Conservation (phyloP, 345 rosid species). For the Arabidopsis arenosa region DNA sequence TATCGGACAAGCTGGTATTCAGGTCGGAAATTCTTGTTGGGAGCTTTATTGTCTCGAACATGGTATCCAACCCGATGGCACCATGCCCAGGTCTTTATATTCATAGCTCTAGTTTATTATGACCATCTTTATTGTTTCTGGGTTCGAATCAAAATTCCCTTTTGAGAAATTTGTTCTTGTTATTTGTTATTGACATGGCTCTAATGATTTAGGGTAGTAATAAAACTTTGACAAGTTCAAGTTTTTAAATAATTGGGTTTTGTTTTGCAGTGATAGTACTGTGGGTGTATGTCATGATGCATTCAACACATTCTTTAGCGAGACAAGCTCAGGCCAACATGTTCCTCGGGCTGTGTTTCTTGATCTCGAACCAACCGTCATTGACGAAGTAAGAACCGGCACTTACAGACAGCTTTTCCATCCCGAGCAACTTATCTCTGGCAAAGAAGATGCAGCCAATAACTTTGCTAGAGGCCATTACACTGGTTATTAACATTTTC, state of each 20-base stretch:
- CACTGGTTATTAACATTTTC: conserved; percentile 34
- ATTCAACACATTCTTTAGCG: conserved; percentile 57
- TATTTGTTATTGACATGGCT: neutral
- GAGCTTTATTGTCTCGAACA: conserved; percentile 84
- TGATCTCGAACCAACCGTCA: conserved; percentile 58
- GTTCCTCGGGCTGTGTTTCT: conserved; percentile 57
- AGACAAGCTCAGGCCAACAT: conserved; percentile 59
- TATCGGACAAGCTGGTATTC: conserved; percentile 82
- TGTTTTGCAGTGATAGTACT: conserved; percentile 46
- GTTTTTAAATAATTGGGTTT: neutral
- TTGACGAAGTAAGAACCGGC: conserved; percentile 59
- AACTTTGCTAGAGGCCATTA: conserved; percentile 62
- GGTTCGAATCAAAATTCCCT: neutral
- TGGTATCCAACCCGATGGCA: conserved; percentile 76
- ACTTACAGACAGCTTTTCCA: conserved; percentile 57
- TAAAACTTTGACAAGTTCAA: neutral
- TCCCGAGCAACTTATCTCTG: conserved; percentile 54
- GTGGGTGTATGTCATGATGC: conserved; percentile 53
- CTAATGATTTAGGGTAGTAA: neutral
- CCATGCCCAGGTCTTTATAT: conserved; percentile 59
- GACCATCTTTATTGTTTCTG: neutral
- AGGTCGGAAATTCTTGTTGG: conserved; percentile 80
- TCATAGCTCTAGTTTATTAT: neutral
- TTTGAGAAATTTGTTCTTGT: neutral
- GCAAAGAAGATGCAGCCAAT: conserved; percentile 60